Evolutionary conservation across 2,329 filamentous ascomycete species (phyloP).

Genomic region (Basipetospora chlamydospora): DNA sequence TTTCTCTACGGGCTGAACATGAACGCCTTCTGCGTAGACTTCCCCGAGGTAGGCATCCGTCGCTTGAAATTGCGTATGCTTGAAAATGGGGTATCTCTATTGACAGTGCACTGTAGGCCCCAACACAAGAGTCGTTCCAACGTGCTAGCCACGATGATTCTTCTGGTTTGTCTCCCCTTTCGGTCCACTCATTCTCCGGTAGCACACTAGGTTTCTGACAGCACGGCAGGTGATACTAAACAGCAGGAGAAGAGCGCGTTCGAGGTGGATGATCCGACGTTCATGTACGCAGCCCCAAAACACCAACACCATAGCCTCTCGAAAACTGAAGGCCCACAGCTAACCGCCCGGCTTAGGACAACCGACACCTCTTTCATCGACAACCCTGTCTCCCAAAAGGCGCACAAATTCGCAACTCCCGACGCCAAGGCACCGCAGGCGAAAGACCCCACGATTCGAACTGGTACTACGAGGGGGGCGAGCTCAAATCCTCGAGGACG

Average conservation of each 20-base stretch:
- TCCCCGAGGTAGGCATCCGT: constrained; percentile 56
- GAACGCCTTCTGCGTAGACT: constrained; percentile 98
- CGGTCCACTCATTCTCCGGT: background rate
- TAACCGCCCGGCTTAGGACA: constrained; percentile 40
- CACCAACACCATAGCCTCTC: no score
- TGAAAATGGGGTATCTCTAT: no score
- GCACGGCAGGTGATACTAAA: no score
- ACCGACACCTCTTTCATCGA: constrained; percentile 87
- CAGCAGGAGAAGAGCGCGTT: no score
- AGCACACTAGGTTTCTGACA: background rate
- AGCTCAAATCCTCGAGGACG: constrained; percentile 15
- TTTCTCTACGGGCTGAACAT: constrained; percentile 96
- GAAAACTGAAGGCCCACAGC: no score
- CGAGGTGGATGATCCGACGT: no score
- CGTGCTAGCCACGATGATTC: constrained; percentile 47
- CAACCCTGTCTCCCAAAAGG: constrained; percentile 49
- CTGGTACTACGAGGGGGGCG: constrained; percentile 16
- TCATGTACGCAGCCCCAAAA: no score
- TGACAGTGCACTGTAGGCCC: constrained; percentile 55
- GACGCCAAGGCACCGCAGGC: constrained; percentile 24
- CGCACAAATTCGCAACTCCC: constrained; percentile 29
- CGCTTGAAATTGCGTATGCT: no score
- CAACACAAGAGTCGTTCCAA: constrained; percentile 69
- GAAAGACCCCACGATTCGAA: no score
- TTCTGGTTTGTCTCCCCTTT: no score